phyloP scores from a whole-genome alignment of 2,329 filamentous ascomycete genomes.

The Claviceps sp. region DNA sequence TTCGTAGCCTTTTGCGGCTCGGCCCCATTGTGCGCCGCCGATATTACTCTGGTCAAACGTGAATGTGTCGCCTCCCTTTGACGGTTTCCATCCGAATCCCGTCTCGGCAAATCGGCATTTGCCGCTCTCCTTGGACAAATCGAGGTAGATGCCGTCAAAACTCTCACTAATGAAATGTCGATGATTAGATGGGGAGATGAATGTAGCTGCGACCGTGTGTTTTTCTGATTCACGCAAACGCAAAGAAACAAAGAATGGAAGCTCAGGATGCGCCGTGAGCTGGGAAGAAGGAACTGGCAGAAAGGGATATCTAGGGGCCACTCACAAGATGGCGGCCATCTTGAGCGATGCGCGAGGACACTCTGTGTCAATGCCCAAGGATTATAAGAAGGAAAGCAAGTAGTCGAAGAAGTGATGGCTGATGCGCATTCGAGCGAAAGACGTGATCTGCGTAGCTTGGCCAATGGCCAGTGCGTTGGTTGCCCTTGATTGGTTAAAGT shows the following conservation, averaged over 20 bases:
- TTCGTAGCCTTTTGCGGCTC: conserved; percentile 83
- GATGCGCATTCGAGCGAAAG: background rate
- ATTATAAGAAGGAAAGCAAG: background rate
- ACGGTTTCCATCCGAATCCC: conserved; percentile 90
- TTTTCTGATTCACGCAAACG: background rate
- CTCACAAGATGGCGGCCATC: conserved; percentile 26
- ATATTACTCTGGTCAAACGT: conserved; percentile 84
- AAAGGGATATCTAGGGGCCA: conserved; percentile 1
- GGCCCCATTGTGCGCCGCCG: conserved; percentile 81
- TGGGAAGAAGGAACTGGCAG: too few relatives aligned
- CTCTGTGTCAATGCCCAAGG: background rate
- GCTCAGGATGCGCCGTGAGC: background rate
- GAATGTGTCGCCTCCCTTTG: conserved; percentile 77
- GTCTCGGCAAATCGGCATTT: conserved; percentile 92
- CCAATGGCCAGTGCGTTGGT: background rate
- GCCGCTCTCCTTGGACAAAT: conserved; percentile 82
- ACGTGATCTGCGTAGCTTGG: background rate
- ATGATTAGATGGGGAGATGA: background rate
- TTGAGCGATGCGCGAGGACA: conserved; percentile 7
- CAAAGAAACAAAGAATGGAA: background rate
- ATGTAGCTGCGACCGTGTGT: background rate
- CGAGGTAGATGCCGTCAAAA: conserved; percentile 94
- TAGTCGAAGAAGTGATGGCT: background rate
- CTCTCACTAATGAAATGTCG: conserved; percentile 48
- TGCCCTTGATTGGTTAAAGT: background rate